Evolutionary conservation across 2,329 filamentous ascomycete species (phyloP).

Genomic region (Colletotrichum higginsianum): DNA sequence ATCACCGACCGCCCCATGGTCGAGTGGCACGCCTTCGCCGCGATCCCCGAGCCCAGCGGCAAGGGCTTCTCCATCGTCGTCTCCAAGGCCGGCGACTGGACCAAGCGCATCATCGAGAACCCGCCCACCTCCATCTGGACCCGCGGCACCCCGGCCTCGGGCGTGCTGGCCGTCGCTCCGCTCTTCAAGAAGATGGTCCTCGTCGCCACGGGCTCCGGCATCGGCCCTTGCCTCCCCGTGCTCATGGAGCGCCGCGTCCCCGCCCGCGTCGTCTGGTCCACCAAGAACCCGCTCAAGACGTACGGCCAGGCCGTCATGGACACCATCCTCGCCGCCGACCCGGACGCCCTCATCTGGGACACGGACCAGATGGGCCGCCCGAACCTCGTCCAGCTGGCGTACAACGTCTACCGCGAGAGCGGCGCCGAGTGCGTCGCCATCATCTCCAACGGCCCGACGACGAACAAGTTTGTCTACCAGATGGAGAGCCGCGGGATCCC

Average conservation of each 20-base stretch:
- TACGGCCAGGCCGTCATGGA: conserved; percentile 74
- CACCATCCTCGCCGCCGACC: conserved; percentile 70
- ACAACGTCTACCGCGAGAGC: conserved; percentile 69
- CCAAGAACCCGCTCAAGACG: conserved; percentile 72
- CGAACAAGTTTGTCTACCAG: conserved; percentile 77
- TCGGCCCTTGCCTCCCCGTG: conserved; percentile 76
- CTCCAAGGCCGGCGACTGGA: conserved; percentile 84
- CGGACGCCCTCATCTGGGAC: conserved; percentile 77
- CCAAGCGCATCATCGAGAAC: conserved; percentile 71
- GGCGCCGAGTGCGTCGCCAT: conserved; percentile 79
- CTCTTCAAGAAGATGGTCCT: conserved; percentile 77
- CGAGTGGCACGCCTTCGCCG: conserved; percentile 85
- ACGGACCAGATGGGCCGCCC: conserved; percentile 72
- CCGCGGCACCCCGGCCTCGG: conserved; percentile 76
- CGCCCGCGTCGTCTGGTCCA: conserved; percentile 78
- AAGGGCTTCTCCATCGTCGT: conserved; percentile 78
- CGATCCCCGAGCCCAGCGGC: conserved; percentile 70
- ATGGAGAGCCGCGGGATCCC: conserved; percentile 76
- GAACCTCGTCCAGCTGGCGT: conserved; percentile 65
- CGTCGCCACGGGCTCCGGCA: conserved; percentile 81
- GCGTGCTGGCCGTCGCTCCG: conserved; percentile 76
- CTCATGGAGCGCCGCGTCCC: conserved; percentile 66
- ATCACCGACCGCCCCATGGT: conserved; percentile 74
- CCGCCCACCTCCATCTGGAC: conserved; percentile 77
- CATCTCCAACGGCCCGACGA: conserved; percentile 79